Evolutionary conservation across 2,329 filamentous ascomycete genomes (phyloP).

Genomic region (Trichoderma koningiopsis): DNA sequence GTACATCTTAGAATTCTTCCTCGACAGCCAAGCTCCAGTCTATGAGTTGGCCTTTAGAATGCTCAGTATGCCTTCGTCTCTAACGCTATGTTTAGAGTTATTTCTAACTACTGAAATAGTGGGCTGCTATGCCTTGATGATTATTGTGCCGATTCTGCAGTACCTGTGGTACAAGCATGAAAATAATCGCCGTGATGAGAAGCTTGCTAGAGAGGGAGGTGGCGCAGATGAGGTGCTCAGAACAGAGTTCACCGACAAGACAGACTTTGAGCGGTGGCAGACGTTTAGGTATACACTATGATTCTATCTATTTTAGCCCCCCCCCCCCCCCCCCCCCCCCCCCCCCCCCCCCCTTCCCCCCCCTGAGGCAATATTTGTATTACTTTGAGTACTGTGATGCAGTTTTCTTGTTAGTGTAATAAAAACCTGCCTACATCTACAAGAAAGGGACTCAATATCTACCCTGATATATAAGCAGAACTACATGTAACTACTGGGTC

Average conservation of each 20-base stretch:
- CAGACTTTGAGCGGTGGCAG: constrained; percentile 12
- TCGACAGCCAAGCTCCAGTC: background rate
- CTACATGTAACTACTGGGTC: no score
- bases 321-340: no score
- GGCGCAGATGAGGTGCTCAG: background rate
- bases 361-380: background rate
- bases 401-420: background rate
- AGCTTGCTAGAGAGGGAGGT: background rate
- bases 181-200: background rate
- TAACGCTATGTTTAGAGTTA: background rate
- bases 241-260: background rate
- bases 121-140: background rate
- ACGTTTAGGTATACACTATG: background rate
- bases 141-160: background rate
- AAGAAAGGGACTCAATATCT: background rate
- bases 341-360: no score
- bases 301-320: background rate
- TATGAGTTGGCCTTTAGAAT: background rate
- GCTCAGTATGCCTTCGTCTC: background rate
- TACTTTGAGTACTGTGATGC: background rate
- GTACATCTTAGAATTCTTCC: background rate
- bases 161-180: background rate
- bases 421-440: background rate
- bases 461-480: background rate
- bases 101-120: background rate